Conservation (phyloP, 2,329 filamentous ascomycete species). For the Paecilomyces sp. region DNA sequence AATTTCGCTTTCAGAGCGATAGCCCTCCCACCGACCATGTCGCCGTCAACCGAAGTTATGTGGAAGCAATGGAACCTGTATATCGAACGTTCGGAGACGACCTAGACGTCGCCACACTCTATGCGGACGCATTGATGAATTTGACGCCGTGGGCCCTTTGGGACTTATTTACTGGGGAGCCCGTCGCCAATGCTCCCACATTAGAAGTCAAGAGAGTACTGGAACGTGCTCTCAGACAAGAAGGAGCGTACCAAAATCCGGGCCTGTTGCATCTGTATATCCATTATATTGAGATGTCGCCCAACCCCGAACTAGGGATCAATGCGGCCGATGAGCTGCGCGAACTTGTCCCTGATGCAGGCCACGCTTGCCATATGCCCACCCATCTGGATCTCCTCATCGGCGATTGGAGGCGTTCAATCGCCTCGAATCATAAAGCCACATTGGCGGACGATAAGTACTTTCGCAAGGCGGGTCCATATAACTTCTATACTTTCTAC, state of each 20-base stretch:
- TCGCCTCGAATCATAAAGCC: slow-evolving; percentile 58
- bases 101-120: slow-evolving; percentile 57
- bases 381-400: slow-evolving; percentile 65
- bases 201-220: slow-evolving; percentile 53
- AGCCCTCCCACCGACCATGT: slow-evolving; percentile 41
- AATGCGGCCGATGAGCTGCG: slow-evolving; percentile 55
- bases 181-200: slow-evolving; percentile 49
- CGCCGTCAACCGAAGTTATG: slow-evolving; percentile 52
- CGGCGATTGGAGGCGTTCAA: slow-evolving; percentile 60
- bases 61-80: slow-evolving; percentile 51
- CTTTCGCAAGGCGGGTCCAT: slow-evolving; percentile 47
- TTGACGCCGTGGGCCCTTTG: slow-evolving; percentile 59
- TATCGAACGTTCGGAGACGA: slow-evolving; percentile 49
- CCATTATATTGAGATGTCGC: slow-evolving; percentile 71
- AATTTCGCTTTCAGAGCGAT: slow-evolving; percentile 51
- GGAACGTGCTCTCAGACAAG: slow-evolving; percentile 49
- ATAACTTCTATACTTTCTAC: slow-evolving; percentile 70
- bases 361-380: slow-evolving; percentile 67
- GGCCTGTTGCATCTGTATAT: slow-evolving; percentile 70
- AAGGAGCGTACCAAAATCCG: slow-evolving; percentile 51
- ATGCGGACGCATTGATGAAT: slow-evolving; percentile 60
- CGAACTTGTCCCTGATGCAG: slow-evolving; percentile 57
- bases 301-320: slow-evolving; percentile 54
- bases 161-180: slow-evolving; percentile 53
- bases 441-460: slow-evolving; percentile 61